Conservation (phyloP, 257 asterid genomes). For the Solanum habrochaites region DNA sequence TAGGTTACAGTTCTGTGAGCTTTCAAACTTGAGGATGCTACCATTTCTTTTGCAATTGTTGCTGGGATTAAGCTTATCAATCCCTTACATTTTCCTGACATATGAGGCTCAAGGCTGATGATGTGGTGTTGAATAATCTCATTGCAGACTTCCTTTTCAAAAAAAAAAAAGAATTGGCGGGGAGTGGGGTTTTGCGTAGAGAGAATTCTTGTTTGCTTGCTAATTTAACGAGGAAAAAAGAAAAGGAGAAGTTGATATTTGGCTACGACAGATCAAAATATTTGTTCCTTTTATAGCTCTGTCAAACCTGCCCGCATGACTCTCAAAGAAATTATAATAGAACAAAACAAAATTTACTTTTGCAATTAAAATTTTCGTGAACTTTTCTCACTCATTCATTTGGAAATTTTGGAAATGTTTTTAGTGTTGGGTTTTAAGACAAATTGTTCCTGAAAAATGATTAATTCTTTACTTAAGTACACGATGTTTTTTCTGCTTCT, state of each 20-base stretch:
- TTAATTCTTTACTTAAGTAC: background rate
- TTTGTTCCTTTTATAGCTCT: background rate
- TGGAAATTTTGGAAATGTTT: background rate
- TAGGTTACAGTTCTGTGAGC: background rate
- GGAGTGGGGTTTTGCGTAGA: background rate
- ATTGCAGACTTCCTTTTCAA: background rate
- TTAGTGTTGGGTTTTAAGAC: background rate
- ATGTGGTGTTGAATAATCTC: background rate
- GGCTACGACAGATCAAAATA: background rate
- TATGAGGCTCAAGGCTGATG: background rate
- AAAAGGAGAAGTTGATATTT: background rate
- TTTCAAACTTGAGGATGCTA: background rate
- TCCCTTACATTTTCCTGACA: background rate
- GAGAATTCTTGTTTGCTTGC: background rate
- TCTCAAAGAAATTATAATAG: background rate
- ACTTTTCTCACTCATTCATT: background rate
- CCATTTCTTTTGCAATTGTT: background rate
- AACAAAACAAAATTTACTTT: background rate
- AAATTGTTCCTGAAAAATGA: background rate
- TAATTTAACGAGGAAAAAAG: background rate
- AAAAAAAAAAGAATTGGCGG: no score
- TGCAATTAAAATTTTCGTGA: background rate
- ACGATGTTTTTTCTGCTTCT: background rate
- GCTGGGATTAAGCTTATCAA: background rate
- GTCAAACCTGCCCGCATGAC: background rate